Evolutionary conservation across 2,329 filamentous ascomycete species (phyloP).

Genomic region (Metarhizium humberi): DNA sequence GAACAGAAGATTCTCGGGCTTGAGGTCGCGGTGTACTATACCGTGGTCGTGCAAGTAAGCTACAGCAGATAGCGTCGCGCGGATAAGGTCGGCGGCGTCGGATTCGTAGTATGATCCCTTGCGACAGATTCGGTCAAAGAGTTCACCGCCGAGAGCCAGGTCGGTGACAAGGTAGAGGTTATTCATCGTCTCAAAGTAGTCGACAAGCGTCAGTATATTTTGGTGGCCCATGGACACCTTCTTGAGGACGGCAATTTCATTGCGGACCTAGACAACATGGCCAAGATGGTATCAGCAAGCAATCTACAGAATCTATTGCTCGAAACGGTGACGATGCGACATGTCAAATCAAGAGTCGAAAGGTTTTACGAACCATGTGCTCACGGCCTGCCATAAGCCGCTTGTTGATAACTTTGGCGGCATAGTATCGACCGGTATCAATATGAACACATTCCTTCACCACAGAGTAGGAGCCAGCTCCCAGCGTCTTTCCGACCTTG

Average conservation of each 20-base stretch:
- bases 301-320: not conserved
- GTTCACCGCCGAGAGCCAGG: slow-evolving; percentile 87
- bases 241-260: slow-evolving; percentile 96
- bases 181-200: slow-evolving; percentile 99
- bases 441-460: slow-evolving; percentile 99
- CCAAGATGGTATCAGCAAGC: not conserved
- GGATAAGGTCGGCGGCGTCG: slow-evolving; percentile 90
- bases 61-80: slow-evolving; percentile 91
- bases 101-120: slow-evolving; percentile 98
- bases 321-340: not conserved
- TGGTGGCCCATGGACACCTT: slow-evolving; percentile 98
- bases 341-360: not conserved
- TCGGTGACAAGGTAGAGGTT: slow-evolving; percentile 98
- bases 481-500: slow-evolving; percentile 96
- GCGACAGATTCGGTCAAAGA: slow-evolving; percentile 96
- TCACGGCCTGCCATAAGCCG: slow-evolving; percentile 92
- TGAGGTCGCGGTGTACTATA: slow-evolving; percentile 95
- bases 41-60: slow-evolving; percentile 97
- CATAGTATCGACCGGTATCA: slow-evolving; percentile 95
- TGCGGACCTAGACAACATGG: slow-evolving; percentile 58
- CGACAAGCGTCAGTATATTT: slow-evolving; percentile 94
- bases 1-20: slow-evolving; percentile 95
- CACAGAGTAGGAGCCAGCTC: slow-evolving; percentile 93
- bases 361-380: slow-evolving; percentile 67
- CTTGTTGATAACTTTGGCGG: slow-evolving; percentile 99